Base-by-base conservation (phyloP, 805 yeast species). In the Ogataea kodamae region DNA sequence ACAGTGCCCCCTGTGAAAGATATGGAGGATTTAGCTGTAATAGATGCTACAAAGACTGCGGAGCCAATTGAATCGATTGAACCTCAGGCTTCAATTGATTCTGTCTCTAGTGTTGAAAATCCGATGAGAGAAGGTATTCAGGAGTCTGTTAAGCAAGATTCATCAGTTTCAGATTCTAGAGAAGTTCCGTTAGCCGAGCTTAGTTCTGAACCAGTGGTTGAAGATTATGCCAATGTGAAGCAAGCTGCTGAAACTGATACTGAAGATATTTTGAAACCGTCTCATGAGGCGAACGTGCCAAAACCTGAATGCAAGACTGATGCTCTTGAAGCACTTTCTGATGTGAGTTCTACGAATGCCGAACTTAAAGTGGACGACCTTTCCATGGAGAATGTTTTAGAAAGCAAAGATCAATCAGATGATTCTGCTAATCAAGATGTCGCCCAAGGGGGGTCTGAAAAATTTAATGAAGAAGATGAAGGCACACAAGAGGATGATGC, bases 401-500 rank as follows among this genome's bases (percentile, higher is more conserved):
- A n/a, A n/a, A n/a, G n/a, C n/a, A n/a, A n/a, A n/a, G n/a, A n/a
- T n/a, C n/a, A n/a, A n/a, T n/a, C n/a, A n/a, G n/a, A n/a, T n/a
- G n/a, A n/a, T 6, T 9, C 24, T 7, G 11, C 5, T 25, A 19
- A 20, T 7, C 14, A 4, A 5, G 26, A 23, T 5, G 15, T 17
- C 26, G 13, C 26, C 9, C 9, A 23, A 14, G 26, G 13, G 26
- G 11, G 9, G 7, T 9, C 21, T 10, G 30, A 32, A 14, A 20
- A 16, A 11, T 32, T n/a, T 9, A 16, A 18, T 22, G 39, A 28
- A 29, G 30, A 26, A 8, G 28, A 18, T 4, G 14, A 7, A 14
- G 29, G 18, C 15, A 21, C 18, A 30, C 32, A 41, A 16, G 32
- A 39, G 18, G 42, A 42, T n/a, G n/a, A n/a, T n/a, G n/a, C n/a